A percentile compares a stretch with the other conserved stretches of the same genome.
phyloP scores from a whole-genome alignment of 257 asterid genomes.

The Fraxinus excelsior region DNA sequence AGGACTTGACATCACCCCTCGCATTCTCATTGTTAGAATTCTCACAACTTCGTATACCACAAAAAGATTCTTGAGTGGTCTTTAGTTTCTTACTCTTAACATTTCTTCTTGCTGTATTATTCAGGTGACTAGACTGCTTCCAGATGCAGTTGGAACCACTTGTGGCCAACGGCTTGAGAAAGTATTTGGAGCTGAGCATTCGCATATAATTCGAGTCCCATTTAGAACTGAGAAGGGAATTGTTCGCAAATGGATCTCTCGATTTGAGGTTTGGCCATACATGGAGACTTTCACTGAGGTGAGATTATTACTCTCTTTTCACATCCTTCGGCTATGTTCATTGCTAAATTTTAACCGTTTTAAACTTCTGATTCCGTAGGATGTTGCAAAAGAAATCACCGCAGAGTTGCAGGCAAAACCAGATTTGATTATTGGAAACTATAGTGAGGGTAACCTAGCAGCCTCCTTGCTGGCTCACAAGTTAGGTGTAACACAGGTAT shows the following conservation, averaged over 20 bases:
- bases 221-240: conserved; percentile 91
- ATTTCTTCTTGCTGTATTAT: conserved; percentile 3
- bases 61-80: background rate
- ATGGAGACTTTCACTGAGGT: conserved; percentile 98
- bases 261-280: conserved; percentile 99
- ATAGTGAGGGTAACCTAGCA: conserved; percentile 94
- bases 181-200: conserved; percentile 83
- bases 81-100: background rate
- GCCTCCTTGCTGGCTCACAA: conserved; percentile 95
- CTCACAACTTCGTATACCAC: background rate
- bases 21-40: conserved; percentile 76
- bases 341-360: conserved; percentile 5
- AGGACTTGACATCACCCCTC: conserved; percentile 88
- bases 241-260: conserved; percentile 91
- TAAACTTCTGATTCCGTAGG: conserved; percentile 41
- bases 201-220: conserved; percentile 94
- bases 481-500: conserved; percentile 94
- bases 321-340: background rate
- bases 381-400: conserved; percentile 80
- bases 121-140: conserved; percentile 89
- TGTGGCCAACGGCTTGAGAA: conserved; percentile 90
- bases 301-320: background rate
- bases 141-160: conserved; percentile 98
- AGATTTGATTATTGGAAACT: conserved; percentile 89
- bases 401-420: conserved; percentile 84